Evolutionary conservation across 495 filamentous ascomycete genomes (phyloP).

Genomic region (Neurospora sp.): DNA sequence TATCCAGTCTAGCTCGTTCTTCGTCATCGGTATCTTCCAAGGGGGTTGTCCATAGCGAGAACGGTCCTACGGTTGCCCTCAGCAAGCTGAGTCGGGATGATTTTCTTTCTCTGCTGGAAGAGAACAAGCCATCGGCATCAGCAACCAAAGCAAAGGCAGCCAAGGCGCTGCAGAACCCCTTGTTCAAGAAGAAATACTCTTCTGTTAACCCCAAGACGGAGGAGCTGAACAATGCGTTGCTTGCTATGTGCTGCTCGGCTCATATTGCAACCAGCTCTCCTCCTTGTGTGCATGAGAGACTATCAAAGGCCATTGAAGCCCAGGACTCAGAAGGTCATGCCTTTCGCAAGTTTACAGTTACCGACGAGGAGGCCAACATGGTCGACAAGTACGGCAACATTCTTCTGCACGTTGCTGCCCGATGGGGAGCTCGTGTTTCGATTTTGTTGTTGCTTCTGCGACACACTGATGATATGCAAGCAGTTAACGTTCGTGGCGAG

Average conservation of each 20-base stretch:
- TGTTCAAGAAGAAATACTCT: constrained; percentile 13
- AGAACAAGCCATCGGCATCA: constrained; percentile 9
- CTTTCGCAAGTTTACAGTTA: constrained; percentile 18
- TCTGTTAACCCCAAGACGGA: constrained; percentile 15
- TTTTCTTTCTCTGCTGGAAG: constrained; percentile 19
- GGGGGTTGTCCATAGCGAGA: constrained; percentile 11
- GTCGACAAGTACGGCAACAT: constrained; percentile 24
- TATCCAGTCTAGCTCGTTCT: constrained; percentile 22
- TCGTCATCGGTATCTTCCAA: constrained; percentile 24
- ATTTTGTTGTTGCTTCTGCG: constrained; percentile 19
- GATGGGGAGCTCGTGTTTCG: constrained; percentile 24
- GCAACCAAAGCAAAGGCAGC: not conserved
- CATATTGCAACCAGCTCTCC: constrained; percentile 2
- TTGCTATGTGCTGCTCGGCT: constrained; percentile 20
- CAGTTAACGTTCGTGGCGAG: constrained; percentile 23
- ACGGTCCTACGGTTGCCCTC: constrained; percentile 16
- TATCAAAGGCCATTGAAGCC: constrained; percentile 21
- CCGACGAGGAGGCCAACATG: constrained; percentile 21
- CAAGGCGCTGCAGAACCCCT: not conserved
- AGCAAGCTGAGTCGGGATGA: constrained; percentile 25
- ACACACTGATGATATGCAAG: constrained; percentile 20
- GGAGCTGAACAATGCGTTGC: constrained; percentile 20
- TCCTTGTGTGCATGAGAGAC: constrained; percentile 18
- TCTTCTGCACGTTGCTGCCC: constrained; percentile 22
- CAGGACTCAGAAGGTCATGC: constrained; percentile 15